Evolutionary conservation across 805 yeast genomes (phyloP).

Genomic region (Starmerella stigmatis): DNA sequence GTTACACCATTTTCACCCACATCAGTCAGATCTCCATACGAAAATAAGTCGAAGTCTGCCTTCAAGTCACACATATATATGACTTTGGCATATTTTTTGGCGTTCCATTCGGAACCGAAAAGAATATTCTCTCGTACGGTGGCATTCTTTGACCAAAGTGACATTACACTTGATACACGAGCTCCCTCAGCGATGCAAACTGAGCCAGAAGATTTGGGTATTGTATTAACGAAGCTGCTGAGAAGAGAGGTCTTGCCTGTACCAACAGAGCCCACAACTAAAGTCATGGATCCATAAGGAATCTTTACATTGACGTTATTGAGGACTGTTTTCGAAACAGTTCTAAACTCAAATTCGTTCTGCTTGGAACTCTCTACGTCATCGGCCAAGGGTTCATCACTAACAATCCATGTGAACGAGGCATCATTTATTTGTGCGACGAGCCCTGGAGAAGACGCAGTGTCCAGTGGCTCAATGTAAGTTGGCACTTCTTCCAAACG

Average conservation of each 20-base stretch:
- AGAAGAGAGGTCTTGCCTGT: slow-evolving; percentile 71
- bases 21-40: slow-evolving; percentile 34
- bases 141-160: slow-evolving; percentile 11
- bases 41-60: slow-evolving; percentile 15
- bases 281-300: slow-evolving; percentile 55
- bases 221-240: slow-evolving; percentile 58
- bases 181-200: slow-evolving; percentile 44
- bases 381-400: slow-evolving; percentile 28
- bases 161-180: slow-evolving; percentile 2
- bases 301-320: slow-evolving; percentile 42
- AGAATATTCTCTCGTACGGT: slow-evolving; percentile 12
- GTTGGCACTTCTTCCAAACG: slow-evolving; percentile 33
- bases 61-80: slow-evolving; percentile 12
- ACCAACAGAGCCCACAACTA: slow-evolving; percentile 70
- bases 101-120: slow-evolving; percentile 24
- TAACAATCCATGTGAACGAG: slow-evolving; percentile 11
- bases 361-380: not conserved
- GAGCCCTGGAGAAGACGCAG: not conserved
- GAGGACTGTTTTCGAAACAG: slow-evolving; percentile 22
- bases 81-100: slow-evolving; percentile 6
- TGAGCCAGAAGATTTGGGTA: slow-evolving; percentile 46
- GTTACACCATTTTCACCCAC: slow-evolving; percentile 85
- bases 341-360: not conserved
- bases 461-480: slow-evolving; percentile 21
- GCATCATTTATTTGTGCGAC: slow-evolving; percentile 8